Evolutionary conservation across 2,329 filamentous ascomycete species (phyloP).

Genomic region (Myriangium duriaei): DNA sequence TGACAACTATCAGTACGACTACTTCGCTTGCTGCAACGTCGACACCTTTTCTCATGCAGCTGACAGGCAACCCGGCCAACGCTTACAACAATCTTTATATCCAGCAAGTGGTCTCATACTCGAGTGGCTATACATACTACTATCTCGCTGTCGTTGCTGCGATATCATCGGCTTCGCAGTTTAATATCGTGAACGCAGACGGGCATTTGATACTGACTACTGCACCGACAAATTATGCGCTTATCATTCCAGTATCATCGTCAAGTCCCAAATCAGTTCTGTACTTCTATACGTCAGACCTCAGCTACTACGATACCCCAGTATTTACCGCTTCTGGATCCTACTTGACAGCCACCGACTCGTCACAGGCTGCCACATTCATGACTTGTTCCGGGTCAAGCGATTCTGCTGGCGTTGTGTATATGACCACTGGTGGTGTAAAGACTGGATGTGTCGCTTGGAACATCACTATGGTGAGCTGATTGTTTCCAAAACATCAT

Average conservation of each 20-base stretch:
- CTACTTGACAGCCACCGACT: conserved; percentile 3
- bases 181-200: conserved; percentile 7
- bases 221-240: not conserved
- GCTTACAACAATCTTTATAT: conserved; percentile 5
- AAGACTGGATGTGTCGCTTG: conserved; percentile 5
- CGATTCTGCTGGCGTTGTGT: conserved; percentile 4
- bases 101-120: not conserved
- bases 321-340: not conserved
- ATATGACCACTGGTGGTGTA: not conserved
- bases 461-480: no score
- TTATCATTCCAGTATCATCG: conserved; percentile 1
- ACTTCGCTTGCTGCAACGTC: conserved; percentile 7
- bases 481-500: no score
- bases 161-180: not conserved
- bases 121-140: conserved; percentile 4
- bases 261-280: conserved; percentile 3
- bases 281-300: conserved; percentile 7
- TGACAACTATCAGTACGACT: conserved; percentile 1
- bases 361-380: not conserved
- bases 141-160: conserved; percentile 2
- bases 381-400: conserved; percentile 6
- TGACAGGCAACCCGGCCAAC: conserved; percentile 3
- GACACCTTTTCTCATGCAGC: conserved; percentile 4
- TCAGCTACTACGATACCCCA: conserved; percentile 3
- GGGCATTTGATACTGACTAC: not conserved